Evolutionary conservation across 1,139 yeast genomes (phyloP).

Genomic region (Martiniozyma asiatica): DNA sequence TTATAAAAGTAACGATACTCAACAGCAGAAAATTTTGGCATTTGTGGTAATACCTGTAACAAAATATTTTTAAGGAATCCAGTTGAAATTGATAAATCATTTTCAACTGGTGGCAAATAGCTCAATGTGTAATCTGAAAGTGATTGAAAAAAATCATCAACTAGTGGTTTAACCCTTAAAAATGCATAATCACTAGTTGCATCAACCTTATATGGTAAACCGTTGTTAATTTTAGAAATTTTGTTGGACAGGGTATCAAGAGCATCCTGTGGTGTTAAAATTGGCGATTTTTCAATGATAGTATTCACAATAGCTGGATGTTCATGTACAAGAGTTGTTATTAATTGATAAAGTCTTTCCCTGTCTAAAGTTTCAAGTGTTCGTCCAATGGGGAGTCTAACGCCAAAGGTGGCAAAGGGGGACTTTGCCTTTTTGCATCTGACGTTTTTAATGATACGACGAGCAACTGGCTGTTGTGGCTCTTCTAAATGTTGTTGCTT

Average conservation of each 20-base stretch:
- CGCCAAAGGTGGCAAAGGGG: slow-evolving; percentile 32
- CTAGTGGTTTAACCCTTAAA: slow-evolving; percentile 60
- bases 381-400: slow-evolving; percentile 44
- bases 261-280: slow-evolving; percentile 42
- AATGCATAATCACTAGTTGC: slow-evolving; percentile 75
- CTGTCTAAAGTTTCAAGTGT: slow-evolving; percentile 58
- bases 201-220: slow-evolving; percentile 69
- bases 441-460: no score
- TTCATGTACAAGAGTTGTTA: slow-evolving; percentile 38
- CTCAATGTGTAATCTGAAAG: slow-evolving; percentile 69
- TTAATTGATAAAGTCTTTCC: slow-evolving; percentile 37
- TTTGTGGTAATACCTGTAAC: slow-evolving; percentile 47
- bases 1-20: slow-evolving; percentile 64
- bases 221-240: slow-evolving; percentile 31
- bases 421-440: slow-evolving; percentile 21
- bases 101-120: slow-evolving; percentile 70
- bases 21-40: slow-evolving; percentile 63
- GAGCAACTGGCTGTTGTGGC: no score
- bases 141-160: slow-evolving; percentile 67
- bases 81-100: slow-evolving; percentile 43
- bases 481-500: no score
- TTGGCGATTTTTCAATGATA: slow-evolving; percentile 43
- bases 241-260: slow-evolving; percentile 38
- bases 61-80: slow-evolving; percentile 53
- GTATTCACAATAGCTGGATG: slow-evolving; percentile 56